Percentiles rank a stretch among this genome's conserved stretches.
Conservation (phyloP, 1,139 yeast species). For the Suhomyces atakaporum region DNA sequence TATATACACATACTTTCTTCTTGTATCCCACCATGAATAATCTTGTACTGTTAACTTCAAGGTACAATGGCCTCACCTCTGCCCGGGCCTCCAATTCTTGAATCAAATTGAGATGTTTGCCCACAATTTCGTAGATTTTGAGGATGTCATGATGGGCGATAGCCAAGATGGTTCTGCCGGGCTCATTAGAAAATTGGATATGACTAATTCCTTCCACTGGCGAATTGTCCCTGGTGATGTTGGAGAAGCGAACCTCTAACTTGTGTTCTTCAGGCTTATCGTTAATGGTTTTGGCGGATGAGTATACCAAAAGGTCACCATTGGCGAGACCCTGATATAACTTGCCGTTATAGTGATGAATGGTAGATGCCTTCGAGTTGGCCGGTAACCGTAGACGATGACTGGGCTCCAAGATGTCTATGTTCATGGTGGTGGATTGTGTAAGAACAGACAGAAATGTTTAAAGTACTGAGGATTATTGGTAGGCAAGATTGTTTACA, state of each 20-base stretch:
- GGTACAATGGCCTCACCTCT: conserved; percentile 19
- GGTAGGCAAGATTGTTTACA: conserved; percentile 1
- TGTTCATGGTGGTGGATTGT: too few species aligned
- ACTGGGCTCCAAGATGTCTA: conserved; percentile 37
- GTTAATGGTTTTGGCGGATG: not conserved
- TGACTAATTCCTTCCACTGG: conserved; percentile 24
- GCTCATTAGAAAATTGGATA: conserved; percentile 21
- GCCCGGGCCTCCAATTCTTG: conserved; percentile 30
- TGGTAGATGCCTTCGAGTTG: conserved; percentile 27
- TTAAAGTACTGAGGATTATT: too few species aligned
- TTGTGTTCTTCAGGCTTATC: conserved; percentile 10
- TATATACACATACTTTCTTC: conserved; percentile 33
- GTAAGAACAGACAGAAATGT: too few species aligned
- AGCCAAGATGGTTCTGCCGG: conserved; percentile 29
- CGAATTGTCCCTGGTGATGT: conserved; percentile 24
- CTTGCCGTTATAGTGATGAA: conserved; percentile 21
- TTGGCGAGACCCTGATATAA: conserved; percentile 38
- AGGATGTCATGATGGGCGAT: conserved; percentile 29
- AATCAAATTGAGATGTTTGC: conserved; percentile 36
- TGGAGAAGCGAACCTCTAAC: conserved; percentile 25
- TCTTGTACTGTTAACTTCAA: conserved; percentile 21
- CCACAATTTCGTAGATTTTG: conserved; percentile 37
- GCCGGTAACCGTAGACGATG: conserved; percentile 30
- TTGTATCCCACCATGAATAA: conserved; percentile 33
- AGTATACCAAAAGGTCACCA: conserved; percentile 38